phyloP scores from a whole-genome alignment of 352 stramenopile genomes.

The Globisporangium mamillatum region DNA sequence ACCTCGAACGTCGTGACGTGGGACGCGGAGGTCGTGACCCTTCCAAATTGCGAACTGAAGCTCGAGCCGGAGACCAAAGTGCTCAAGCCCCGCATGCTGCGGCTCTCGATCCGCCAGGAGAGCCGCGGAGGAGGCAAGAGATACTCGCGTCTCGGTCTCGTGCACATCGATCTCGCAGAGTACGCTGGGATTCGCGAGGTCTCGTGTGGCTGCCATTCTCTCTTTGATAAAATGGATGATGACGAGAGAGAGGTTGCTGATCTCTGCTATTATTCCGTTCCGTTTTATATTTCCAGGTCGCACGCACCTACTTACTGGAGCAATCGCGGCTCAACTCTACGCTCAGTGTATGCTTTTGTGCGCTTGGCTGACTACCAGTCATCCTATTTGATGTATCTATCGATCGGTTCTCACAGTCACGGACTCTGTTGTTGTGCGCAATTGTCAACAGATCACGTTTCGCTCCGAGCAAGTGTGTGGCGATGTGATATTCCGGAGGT shows the following conservation, averaged over 20 bases:
- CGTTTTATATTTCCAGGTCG: constrained; percentile 1
- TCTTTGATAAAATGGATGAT: neutral
- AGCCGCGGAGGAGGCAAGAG: neutral
- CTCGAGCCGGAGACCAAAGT: constrained; percentile 26
- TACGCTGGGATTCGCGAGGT: constrained; percentile 28
- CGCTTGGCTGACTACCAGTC: neutral
- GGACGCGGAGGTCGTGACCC: constrained; percentile 16
- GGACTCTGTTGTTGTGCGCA: neutral
- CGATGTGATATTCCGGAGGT: constrained; percentile 36
- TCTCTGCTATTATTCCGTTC: neutral
- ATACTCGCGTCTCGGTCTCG: constrained; percentile 24
- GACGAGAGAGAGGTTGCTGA: neutral
- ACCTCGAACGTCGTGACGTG: constrained; percentile 28
- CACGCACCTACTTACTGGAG: constrained; percentile 30
- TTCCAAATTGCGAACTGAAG: constrained; percentile 24
- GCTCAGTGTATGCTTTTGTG: constrained; percentile 17
- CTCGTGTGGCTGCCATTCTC: neutral
- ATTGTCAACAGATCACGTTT: constrained; percentile 26
- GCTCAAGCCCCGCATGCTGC: constrained; percentile 25
- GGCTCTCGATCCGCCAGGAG: constrained; percentile 32
- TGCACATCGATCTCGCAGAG: constrained; percentile 33
- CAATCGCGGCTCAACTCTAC: constrained; percentile 39
- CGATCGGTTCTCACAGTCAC: neutral
- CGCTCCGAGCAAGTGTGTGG: constrained; percentile 25
- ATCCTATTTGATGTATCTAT: neutral